Base-by-base conservation (phyloP, 805 yeast species). In the Schwanniomyces occidentalis region DNA sequence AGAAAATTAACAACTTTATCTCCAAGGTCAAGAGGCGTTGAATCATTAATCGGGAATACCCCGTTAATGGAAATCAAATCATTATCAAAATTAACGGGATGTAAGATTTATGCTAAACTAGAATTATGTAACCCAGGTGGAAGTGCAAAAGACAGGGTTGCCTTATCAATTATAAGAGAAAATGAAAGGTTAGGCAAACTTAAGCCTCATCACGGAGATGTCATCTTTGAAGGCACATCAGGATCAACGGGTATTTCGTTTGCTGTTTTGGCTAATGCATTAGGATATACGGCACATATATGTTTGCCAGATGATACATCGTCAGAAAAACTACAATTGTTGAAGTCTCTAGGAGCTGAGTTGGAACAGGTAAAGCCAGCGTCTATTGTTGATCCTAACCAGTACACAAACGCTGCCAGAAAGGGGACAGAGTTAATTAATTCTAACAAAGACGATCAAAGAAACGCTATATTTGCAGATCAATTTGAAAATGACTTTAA, bases 191-290 rank as follows among this genome's bases (percentile, higher is more conserved):
- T 50, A 29, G 93, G 93, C 0, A 52, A 65, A 5, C 56, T 90
- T 24, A 54, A 64, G 4, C 85, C 86, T 0, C 56, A 76, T 27
- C 61, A 58, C 24, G 88, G 85, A 1, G 93, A 87, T 50, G 69
- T 80, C 9, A 83, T 91, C 1, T 89, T 81, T 57, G 99, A 91
- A 63, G 99, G 99, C 6, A 93, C 99, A 0, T 82, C 93, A 8
- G 99, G 99, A 0, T 89, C 97, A 0, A 91, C 99, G 0, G 99
- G 99, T 3, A 93, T 93, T 8, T 86, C 96, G 1, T 75, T 91
- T 48, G 96, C 97, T 0, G 78, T 89, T 60, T 71, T 93, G n/a
- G 86, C 95, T 43, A 79, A 88, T 46, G 84, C 96, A 0, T 57
- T 85, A 34, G 99, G 99, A 0, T 90, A 90, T 56, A 78, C 75